Evolutionary conservation across 352 stramenopile species (phyloP).

Genomic region (Globisporangium rhizosaccharum): DNA sequence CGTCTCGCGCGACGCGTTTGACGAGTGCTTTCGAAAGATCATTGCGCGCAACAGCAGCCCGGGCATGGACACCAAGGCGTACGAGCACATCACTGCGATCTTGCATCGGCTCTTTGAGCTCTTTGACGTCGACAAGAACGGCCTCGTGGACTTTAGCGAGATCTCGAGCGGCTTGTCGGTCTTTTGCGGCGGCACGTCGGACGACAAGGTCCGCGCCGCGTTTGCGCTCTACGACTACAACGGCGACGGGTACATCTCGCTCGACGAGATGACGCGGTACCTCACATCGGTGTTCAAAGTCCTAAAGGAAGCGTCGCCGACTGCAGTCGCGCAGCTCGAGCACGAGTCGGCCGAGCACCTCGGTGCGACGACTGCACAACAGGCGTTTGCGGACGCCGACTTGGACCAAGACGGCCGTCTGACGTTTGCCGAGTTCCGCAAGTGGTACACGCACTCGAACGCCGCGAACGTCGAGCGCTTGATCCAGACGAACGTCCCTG

Average conservation of each 20-base stretch:
- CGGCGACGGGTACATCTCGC: constrained; percentile 76
- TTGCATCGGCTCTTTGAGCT: constrained; percentile 75
- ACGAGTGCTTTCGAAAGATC: constrained; percentile 73
- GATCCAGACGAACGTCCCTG: constrained; percentile 72
- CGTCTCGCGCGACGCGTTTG: constrained; percentile 67
- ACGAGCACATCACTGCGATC: constrained; percentile 68
- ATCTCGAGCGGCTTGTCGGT: constrained; percentile 82
- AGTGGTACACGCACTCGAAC: constrained; percentile 77
- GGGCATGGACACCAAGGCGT: constrained; percentile 38
- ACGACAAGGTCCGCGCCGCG: constrained; percentile 67
- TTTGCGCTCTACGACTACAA: constrained; percentile 87
- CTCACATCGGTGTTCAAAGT: constrained; percentile 84
- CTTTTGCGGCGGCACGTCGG: constrained; percentile 74
- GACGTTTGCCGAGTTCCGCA: constrained; percentile 71
- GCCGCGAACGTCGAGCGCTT: constrained; percentile 72
- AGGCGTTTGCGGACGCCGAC: constrained; percentile 76
- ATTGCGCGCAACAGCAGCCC: constrained; percentile 37
- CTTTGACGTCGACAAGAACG: constrained; percentile 85
- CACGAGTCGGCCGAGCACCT: constrained; percentile 58
- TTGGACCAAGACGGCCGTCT: constrained; percentile 60
- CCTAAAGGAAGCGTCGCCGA: constrained; percentile 66
- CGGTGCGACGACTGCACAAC: constrained; percentile 48
- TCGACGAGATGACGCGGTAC: constrained; percentile 83
- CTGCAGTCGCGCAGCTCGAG: constrained; percentile 36
- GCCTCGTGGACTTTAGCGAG: constrained; percentile 81